phyloP scores from a whole-genome alignment of 352 stramenopile genomes.

The Phytophthora megakarya region DNA sequence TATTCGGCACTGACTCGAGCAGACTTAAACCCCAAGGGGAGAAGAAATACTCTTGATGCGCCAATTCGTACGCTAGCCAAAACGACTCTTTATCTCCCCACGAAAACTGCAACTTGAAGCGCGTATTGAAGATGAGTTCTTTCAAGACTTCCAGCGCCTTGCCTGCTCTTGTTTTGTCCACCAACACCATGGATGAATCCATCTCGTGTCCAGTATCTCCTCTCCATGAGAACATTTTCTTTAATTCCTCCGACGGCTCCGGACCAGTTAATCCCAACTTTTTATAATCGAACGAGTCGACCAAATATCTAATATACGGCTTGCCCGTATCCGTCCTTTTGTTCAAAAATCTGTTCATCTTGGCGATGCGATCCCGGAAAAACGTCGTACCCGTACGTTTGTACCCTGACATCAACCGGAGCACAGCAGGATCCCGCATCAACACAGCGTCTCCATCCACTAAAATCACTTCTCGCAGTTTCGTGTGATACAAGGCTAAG shows the following conservation, averaged over 20 bases:
- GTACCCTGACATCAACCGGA: slow-evolving; percentile 48
- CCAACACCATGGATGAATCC: slow-evolving; percentile 64
- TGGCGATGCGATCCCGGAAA: slow-evolving; percentile 65
- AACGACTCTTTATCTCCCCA: slow-evolving; percentile 61
- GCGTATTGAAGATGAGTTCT: slow-evolving; percentile 46
- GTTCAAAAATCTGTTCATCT: slow-evolving; percentile 41
- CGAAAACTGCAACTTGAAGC: slow-evolving; percentile 52
- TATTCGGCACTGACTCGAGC: slow-evolving; percentile 43
- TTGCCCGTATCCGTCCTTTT: slow-evolving; percentile 37
- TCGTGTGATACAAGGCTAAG: slow-evolving; percentile 56
- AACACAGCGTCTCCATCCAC: slow-evolving; percentile 64
- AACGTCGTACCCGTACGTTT: slow-evolving; percentile 55
- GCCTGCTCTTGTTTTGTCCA: slow-evolving; percentile 43
- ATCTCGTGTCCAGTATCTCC: slow-evolving; percentile 51
- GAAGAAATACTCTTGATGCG: slow-evolving; percentile 57
- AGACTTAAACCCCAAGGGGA: slow-evolving; percentile 49
- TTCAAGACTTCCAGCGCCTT: slow-evolving; percentile 51
- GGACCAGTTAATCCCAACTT: slow-evolving; percentile 39
- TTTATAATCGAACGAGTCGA: slow-evolving; percentile 52
- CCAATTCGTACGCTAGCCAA: slow-evolving; percentile 61
- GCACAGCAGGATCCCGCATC: slow-evolving; percentile 41
- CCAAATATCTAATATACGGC: slow-evolving; percentile 42
- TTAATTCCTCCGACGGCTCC: slow-evolving; percentile 45
- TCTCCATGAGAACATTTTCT: slow-evolving; percentile 44
- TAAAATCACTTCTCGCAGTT: slow-evolving; percentile 52